Evolutionary conservation across 768 basidiomycete species (phyloP), one percentile per base, ranked within the genome.

Genomic region (Suillus sp.): DNA sequence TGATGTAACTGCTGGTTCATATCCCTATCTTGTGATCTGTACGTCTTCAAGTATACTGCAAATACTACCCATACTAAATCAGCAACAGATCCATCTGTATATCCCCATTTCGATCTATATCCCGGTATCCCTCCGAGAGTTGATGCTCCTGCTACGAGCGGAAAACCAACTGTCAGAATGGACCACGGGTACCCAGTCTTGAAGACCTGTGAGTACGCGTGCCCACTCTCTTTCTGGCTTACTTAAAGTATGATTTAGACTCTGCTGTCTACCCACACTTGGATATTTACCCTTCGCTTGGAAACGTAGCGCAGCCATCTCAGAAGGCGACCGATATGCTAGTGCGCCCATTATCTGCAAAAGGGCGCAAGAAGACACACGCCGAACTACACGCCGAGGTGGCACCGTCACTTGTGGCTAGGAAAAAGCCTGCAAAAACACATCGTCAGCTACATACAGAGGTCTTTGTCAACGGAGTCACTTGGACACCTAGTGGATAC

Each of bases 81-180:
- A 20, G 6, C 22, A 40, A 4, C 55, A 83, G 81, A 83, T 71
- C 78, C 80, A 22, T 67, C 78, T 18, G 74, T 77, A 35, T 79
- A 79, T 65, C 72, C 75, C 9, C 38, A 65, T 18, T 71, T 75
- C 54, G 69, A 74, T 47, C 59, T 76, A 18, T 77, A 76, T 60
- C 74, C 75, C 7, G 25, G 58, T 32, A 38, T 43, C 40, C 42
- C 16, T 20, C 40, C 32, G 30, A 57, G 22, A 56, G 11, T 40
- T 40, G 37, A 38, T 40, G 18, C 56, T 8, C 30, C 37, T 38
- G 20, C 22, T 42, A 34, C 38, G 30, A 57, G 56, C 38, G 14
- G 38, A 20, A 30, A 43, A n/a, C 25, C 61, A 20, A 1, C 35
- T 60, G 54, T 67, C 10, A 60, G 30, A 16, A 37, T 63, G 59